Base-by-base conservation (phyloP, 1,139 yeast genomes). In the Debaryomycetaceae sp. region DNA sequence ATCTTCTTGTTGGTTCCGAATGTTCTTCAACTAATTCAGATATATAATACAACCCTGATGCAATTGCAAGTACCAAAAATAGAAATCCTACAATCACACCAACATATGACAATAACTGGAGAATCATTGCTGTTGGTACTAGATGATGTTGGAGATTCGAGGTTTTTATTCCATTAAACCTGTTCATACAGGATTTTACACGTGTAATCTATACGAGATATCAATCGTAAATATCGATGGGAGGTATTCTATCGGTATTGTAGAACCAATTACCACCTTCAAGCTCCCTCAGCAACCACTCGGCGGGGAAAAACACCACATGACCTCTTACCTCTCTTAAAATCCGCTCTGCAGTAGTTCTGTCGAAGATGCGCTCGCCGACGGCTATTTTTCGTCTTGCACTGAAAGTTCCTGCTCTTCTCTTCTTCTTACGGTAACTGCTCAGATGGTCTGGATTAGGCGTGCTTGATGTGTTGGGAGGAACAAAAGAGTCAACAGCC, bases 21-120 rank as follows among this genome's bases (percentile, higher is more conserved):
- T 93, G 95, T 59, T 91, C 98, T 60, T 93, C 99, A 13, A 93
- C 96, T 38, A 90, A 70, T 62, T 93, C 99, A 9, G 97, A 87
- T 36, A 93, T 72, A 58, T 89, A 90, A 69, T 91, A 93, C 36
- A 93, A 72, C 1, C 96, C 98, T 4, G 97, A 87, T 0, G 99
- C 96, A 50, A 75, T 71, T 35, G 78, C 67, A 40, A 74, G 59
- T 42, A 73, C 76, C 43, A 89, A 75, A 53, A 87, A 83, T 3
- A 85, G 56, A 56, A 91, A 88, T 6, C 97, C 98, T 1, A 81
- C 65, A 0, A 84, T 70, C 1, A 83, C 72, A 5, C 99, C 99
- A 6, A 80, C 63, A 49, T 82, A 78, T 3, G 97, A 73, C 36
- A 74, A 66, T 14, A 72, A 49, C 52, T 71, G 68, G 40, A 74